phyloP scores from a whole-genome alignment of 106 monocot genomes.

The Chionographis japonica region DNA sequence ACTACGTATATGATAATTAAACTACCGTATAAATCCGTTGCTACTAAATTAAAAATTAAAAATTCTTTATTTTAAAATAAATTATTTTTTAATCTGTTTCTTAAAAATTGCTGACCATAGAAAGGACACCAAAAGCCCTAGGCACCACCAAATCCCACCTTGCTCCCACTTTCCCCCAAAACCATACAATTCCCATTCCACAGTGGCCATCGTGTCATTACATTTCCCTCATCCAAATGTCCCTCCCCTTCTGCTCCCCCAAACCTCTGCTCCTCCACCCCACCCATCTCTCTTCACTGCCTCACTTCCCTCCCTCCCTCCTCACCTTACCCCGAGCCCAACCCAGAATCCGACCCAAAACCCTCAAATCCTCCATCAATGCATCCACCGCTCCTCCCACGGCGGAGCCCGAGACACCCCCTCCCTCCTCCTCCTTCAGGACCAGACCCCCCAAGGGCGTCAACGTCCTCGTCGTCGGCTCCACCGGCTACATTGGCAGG shows the following conservation, averaged over 20 bases:
- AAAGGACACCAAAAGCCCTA: no score
- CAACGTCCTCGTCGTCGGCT: conserved; percentile 68
- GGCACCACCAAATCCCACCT: no score
- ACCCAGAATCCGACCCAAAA: background rate
- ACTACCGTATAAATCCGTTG: no score
- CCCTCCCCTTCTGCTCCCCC: conserved; percentile 7
- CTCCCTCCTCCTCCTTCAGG: conserved; percentile 24
- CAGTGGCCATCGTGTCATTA: no score
- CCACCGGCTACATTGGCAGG: conserved; percentile 89
- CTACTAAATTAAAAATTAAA: no score
- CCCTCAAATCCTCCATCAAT: background rate
- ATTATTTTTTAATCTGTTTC: no score
- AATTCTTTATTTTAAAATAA: no score
- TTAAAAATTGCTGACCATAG: no score
- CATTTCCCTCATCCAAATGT: background rate
- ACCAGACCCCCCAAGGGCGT: conserved; percentile 27
- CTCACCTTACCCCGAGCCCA: background rate
- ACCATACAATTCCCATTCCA: no score
- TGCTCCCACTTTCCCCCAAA: no score
- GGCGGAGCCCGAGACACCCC: background rate
- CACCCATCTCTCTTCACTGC: background rate
- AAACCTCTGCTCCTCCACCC: background rate
- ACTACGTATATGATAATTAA: no score
- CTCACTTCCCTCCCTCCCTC: background rate
- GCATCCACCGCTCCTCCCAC: conserved; percentile 5